Conservation (phyloP, 2,329 filamentous ascomycete genomes). For the Arthrobotrys iridis region DNA sequence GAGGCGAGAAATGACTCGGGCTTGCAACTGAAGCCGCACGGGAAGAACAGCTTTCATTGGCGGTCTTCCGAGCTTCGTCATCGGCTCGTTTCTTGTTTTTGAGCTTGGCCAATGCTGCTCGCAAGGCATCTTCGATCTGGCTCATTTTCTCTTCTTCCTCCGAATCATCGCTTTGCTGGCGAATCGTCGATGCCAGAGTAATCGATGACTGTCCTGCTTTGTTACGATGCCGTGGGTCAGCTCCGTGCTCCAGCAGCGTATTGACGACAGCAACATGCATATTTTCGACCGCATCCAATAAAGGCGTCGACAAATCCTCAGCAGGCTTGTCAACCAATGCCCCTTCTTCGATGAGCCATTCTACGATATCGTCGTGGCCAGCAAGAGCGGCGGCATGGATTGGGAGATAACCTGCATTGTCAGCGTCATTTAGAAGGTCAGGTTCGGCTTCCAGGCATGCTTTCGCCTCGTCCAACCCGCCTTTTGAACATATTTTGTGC, state of each 20-base stretch:
- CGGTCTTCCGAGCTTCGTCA: constrained; percentile 56
- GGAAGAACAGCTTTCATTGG: constrained; percentile 57
- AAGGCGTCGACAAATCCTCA: constrained; percentile 87
- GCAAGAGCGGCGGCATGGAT: constrained; percentile 91
- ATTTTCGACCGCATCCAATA: constrained; percentile 96
- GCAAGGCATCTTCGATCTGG: constrained; percentile 73
- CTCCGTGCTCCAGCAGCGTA: constrained; percentile 82
- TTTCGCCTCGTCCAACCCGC: constrained; percentile 81
- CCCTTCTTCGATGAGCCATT: constrained; percentile 82
- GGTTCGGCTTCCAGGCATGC: constrained; percentile 79
- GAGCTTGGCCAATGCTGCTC: constrained; percentile 65
- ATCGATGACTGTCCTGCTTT: constrained; percentile 92
- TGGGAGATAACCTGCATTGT: constrained; percentile 96
- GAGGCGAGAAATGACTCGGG: constrained; percentile 57
- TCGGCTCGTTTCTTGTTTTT: constrained; percentile 57
- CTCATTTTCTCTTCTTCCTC: constrained; percentile 75
- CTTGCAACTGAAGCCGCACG: constrained; percentile 58
- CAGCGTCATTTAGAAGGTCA: constrained; percentile 86
- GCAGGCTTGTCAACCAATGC: constrained; percentile 83
- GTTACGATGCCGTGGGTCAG: constrained; percentile 92
- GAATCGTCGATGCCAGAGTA: constrained; percentile 71
- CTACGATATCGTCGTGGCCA: constrained; percentile 85
- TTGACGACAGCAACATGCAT: constrained; percentile 88
- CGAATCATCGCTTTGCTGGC: constrained; percentile 68
- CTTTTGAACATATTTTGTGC: constrained; percentile 87